Evolutionary conservation across 2,329 filamentous ascomycete species (phyloP), one percentile per base, ranked within the genome.

Genomic region (Trichoderma semiorbis): DNA sequence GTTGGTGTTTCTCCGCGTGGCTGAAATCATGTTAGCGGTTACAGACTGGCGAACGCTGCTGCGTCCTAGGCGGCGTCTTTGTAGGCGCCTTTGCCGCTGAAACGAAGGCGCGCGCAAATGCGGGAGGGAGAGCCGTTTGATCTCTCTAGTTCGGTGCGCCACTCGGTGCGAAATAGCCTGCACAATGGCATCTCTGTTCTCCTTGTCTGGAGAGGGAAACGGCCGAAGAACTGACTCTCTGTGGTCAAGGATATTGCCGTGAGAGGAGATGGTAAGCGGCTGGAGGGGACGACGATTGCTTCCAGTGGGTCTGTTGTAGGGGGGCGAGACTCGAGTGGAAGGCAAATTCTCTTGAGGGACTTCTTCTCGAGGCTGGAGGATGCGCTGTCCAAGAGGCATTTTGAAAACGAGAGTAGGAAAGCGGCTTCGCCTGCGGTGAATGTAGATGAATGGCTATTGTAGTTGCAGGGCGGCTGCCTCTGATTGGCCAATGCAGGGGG

Each of bases 1-100:
- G 58, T 77, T 78, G 60, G 78, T 72, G 26, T 73, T 74, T 34
- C 75, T 75, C 14, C 76, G 75, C 32, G 79, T 76, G 62, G 79
- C 80, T 82, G 73, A 10, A 26, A 32, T n/a, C 24, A 34, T 50
- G 70, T 79, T 72, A 76, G 74, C 67, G 39, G 47, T n/a, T 26
- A 10, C 39, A 4, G 58, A 18, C 39, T 55, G 71, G 16, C 43
- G 55, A 30, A 26, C 1, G 18, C 58, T 26, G 14, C 14, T 69
- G 36, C 30, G 43, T 43, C 39, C 8, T 10, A 58, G 67, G 26
- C 57, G 69, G 39, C 66, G 28, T 30, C 70, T 61, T 5, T 39
- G 64, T 18, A 28, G 55, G 8, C 64, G 67, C 39, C 21, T 62
- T 14, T 69, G 61, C 10, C 50, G 67, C 57, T 69, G 71, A 16